Conservation (phyloP, 495 filamentous ascomycete species). For the Penicillium argentinense region DNA sequence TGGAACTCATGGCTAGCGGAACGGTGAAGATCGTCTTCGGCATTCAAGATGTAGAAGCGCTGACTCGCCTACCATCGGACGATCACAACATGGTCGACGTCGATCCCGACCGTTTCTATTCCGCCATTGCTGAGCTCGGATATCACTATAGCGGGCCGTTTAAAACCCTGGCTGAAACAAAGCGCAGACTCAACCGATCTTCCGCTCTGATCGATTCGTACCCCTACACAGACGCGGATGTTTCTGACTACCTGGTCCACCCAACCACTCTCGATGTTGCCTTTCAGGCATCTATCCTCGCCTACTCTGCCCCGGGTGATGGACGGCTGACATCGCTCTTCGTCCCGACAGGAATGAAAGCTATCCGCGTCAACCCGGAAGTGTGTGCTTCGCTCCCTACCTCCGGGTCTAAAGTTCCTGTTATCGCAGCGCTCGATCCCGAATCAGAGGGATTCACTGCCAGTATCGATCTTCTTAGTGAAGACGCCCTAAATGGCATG, state of each 20-base stretch:
- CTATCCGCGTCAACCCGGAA: slow-evolving; percentile 46
- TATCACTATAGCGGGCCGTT: slow-evolving; percentile 33
- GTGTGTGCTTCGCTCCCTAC: too few species aligned
- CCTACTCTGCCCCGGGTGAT: slow-evolving; percentile 38
- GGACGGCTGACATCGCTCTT: slow-evolving; percentile 22
- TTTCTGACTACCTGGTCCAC: slow-evolving; percentile 24
- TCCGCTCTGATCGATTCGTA: slow-evolving; percentile 14
- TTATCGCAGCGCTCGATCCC: too few species aligned
- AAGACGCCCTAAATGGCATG: too few species aligned
- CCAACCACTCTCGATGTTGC: slow-evolving; percentile 42
- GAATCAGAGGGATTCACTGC: too few species aligned
- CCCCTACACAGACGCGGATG: slow-evolving; percentile 7
- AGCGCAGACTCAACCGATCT: slow-evolving; percentile 26
- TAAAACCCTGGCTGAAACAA: slow-evolving; percentile 17
- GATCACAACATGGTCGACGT: too few species aligned
- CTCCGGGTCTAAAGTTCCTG: too few species aligned
- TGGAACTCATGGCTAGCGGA: slow-evolving; percentile 8
- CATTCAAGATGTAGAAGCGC: too few species aligned
- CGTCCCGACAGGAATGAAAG: slow-evolving; percentile 38
- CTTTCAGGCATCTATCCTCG: slow-evolving; percentile 42
- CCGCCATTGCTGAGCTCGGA: slow-evolving; percentile 32
- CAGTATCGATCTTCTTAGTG: too few species aligned
- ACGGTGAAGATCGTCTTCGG: slow-evolving; percentile 4
- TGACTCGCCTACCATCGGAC: too few species aligned
- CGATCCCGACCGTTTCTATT: slow-evolving; percentile 46